These are phyloP conservation scores for Fraxinus baroniana DNA, from an alignment of 305 asterid genomes.

Conservation along the genomic window DNA sequence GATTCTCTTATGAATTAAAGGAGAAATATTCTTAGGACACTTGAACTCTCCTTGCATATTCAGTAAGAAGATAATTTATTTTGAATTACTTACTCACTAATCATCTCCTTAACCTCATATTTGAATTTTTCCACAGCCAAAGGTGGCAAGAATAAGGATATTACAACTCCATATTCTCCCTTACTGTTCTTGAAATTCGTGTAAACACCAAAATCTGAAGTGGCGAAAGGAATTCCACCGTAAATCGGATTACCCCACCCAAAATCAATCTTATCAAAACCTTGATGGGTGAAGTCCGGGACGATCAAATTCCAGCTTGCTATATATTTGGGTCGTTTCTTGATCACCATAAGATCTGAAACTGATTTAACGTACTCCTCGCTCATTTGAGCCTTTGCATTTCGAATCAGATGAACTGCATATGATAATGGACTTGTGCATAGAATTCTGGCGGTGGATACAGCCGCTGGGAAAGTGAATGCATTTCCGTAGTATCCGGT, in stretches of 20 bases:
- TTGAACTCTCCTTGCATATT: too few species aligned
- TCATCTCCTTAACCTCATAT: conserved; percentile 17
- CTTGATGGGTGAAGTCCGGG: conserved; percentile 8
- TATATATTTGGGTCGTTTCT: conserved; percentile 1
- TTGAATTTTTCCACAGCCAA: conserved; percentile 18
- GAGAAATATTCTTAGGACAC: too few species aligned
- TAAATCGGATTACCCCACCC: conserved; percentile 33
- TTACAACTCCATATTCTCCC: conserved; percentile 21
- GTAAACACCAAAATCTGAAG: background rate
- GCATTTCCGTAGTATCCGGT: conserved; percentile 31
- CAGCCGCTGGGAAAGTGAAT: background rate
- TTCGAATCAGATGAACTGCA: conserved; percentile 17
- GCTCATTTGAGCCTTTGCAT: conserved; percentile 1
- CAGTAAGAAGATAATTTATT: too few species aligned
- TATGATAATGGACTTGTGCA: conserved; percentile 10
- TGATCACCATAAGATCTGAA: conserved; percentile 1
- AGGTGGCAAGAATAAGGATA: conserved; percentile 26
- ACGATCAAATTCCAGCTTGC: background rate
- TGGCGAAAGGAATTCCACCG: conserved; percentile 20
- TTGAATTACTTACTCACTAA: background rate
- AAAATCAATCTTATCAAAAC: conserved; percentile 25
- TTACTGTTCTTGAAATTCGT: background rate
- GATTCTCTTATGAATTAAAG: too few species aligned
- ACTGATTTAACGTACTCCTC: conserved; percentile 25
- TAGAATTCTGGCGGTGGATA: conserved; percentile 7